These are phyloP conservation scores for Raffaelea ambrosiae DNA, from an alignment of 2,329 filamentous ascomycete genomes.

Conservation along the genomic window DNA sequence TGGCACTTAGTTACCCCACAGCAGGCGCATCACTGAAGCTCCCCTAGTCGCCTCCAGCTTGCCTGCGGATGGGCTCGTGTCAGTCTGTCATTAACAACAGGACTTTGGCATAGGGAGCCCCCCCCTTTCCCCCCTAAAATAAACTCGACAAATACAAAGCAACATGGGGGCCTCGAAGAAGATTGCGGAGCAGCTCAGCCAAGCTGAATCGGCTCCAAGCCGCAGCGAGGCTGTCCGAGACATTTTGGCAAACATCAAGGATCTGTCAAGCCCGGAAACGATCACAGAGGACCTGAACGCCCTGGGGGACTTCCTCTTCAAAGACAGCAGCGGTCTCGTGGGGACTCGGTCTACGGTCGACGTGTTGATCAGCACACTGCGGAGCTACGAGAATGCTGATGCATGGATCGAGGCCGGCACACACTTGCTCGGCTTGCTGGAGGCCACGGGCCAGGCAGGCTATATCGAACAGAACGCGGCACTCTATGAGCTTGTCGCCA, in stretches of 20 bases:
- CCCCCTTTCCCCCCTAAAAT: neutral
- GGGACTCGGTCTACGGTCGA: constrained; percentile 16
- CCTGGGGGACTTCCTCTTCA: too few relatives aligned
- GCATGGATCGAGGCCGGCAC: constrained; percentile 68
- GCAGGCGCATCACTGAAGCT: too few relatives aligned
- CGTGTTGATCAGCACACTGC: constrained; percentile 38
- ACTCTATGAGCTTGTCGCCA: constrained; percentile 72
- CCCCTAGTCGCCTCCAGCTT: too few relatives aligned
- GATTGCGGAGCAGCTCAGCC: constrained; percentile 13
- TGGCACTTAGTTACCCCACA: too few relatives aligned
- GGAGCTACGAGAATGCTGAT: constrained; percentile 50
- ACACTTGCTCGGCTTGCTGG: constrained; percentile 61
- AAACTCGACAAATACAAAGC: neutral
- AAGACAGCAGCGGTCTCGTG: constrained; percentile 11
- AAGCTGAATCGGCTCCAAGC: constrained; percentile 7
- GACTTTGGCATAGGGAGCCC: too few relatives aligned
- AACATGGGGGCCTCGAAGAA: constrained; percentile 7
- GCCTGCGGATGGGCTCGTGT: too few relatives aligned
- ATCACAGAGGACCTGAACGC: too few relatives aligned
- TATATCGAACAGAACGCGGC: constrained; percentile 79
- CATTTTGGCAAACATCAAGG: constrained; percentile 16
- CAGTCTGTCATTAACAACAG: too few relatives aligned
- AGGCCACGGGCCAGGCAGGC: constrained; percentile 50
- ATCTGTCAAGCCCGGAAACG: constrained; percentile 14
- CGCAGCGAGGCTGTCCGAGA: constrained; percentile 13